A percentile compares a stretch with the other conserved stretches of the same genome.
These are phyloP conservation scores for Xylaria sp. DNA, from an alignment of 495 filamentous ascomycete genomes.

Conservation along the genomic window DNA sequence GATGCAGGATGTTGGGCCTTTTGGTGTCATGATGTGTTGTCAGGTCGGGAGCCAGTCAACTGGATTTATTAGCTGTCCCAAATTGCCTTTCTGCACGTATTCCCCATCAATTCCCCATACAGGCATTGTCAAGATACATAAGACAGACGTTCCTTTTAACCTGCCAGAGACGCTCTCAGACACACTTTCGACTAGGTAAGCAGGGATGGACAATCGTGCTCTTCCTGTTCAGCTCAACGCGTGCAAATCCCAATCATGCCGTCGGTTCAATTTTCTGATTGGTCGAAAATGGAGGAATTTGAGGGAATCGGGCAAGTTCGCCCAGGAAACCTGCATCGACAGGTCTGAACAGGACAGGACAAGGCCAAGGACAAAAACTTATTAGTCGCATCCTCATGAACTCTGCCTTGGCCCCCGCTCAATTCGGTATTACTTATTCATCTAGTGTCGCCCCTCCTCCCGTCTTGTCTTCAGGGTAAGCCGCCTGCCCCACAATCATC, in stretches of 20 bases:
- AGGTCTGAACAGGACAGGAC: constrained; percentile 11
- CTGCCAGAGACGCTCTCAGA: background rate
- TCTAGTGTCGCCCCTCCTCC: constrained; percentile 17
- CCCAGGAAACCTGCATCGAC: constrained; percentile 18
- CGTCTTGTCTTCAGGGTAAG: constrained; percentile 20
- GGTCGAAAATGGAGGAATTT: constrained; percentile 32
- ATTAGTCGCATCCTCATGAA: constrained; percentile 20
- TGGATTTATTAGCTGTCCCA: constrained; percentile 21
- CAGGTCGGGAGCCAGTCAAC: constrained; percentile 38
- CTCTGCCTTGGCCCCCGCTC: constrained; percentile 20
- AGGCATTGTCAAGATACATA: constrained; percentile 6
- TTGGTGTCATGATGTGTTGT: constrained; percentile 51
- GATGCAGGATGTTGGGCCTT: constrained; percentile 58
- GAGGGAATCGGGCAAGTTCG: background rate
- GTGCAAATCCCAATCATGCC: constrained; percentile 31
- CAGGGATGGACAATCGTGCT: background rate
- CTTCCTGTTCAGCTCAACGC: constrained; percentile 20
- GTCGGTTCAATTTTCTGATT: constrained; percentile 38
- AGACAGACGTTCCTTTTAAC: constrained; percentile 3
- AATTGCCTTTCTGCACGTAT: constrained; percentile 26
- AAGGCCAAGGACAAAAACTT: background rate
- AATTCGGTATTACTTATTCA: constrained; percentile 21
- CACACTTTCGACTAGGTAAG: constrained; percentile 3
- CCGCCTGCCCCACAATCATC: constrained; percentile 15
- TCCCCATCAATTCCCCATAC: constrained; percentile 18